Conservation (phyloP, 2,329 filamentous ascomycete species). For the Sclerotinia borealis region DNA sequence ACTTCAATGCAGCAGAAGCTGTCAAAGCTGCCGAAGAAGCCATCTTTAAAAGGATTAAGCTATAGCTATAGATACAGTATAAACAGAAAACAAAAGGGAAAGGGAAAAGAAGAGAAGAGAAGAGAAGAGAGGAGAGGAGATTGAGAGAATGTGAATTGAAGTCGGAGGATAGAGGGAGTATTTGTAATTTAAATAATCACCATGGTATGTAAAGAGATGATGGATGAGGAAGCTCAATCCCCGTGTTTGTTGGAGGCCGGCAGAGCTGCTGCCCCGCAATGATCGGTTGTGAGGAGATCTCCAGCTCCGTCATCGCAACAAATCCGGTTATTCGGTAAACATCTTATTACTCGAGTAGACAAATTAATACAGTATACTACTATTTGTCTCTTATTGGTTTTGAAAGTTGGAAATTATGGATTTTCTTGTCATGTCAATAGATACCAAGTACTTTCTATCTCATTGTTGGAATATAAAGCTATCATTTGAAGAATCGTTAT, state of each 20-base stretch:
- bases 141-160: neutral
- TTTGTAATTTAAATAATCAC: slow-evolving; percentile 11
- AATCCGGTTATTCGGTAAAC: slow-evolving; percentile 10
- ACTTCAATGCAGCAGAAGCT: slow-evolving; percentile 54
- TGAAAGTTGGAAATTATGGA: neutral
- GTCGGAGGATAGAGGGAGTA: neutral
- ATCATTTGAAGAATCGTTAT: neutral
- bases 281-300: slow-evolving; percentile 5
- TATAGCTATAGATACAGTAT: neutral
- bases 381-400: neutral
- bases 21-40: slow-evolving; percentile 24
- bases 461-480: neutral
- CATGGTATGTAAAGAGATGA: no score
- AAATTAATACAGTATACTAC: no score
- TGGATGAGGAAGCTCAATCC: neutral
- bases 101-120: neutral
- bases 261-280: neutral
- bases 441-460: neutral
- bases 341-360: no score
- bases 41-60: slow-evolving; percentile 17
- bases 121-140: neutral
- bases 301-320: slow-evolving; percentile 8
- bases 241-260: neutral
- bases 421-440: neutral
- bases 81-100: neutral